These are phyloP conservation scores for Metarhizium robertsii DNA, from an alignment of 2,329 filamentous ascomycete genomes.

Conservation along the genomic window DNA sequence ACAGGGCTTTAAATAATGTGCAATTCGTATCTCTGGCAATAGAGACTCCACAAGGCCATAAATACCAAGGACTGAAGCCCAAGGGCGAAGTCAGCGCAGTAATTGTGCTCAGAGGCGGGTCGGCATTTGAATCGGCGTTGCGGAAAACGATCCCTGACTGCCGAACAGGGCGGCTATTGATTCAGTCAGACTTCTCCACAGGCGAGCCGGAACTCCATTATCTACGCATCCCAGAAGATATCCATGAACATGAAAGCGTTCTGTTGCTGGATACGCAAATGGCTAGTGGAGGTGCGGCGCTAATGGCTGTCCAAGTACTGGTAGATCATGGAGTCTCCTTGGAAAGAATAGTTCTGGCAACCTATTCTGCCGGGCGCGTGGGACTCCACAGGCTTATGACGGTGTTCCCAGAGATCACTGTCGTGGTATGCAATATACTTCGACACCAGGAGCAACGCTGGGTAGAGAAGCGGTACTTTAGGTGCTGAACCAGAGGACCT, in stretches of 20 bases:
- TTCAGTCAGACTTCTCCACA: slow-evolving; percentile 77
- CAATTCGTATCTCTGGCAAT: slow-evolving; percentile 57
- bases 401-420: slow-evolving; percentile 79
- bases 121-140: slow-evolving; percentile 78
- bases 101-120: slow-evolving; percentile 79
- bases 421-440: slow-evolving; percentile 76
- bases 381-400: slow-evolving; percentile 78
- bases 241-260: slow-evolving; percentile 68
- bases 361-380: slow-evolving; percentile 77
- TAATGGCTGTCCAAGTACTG: slow-evolving; percentile 96
- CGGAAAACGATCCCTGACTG: slow-evolving; percentile 90
- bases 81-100: slow-evolving; percentile 76
- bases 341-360: slow-evolving; percentile 82
- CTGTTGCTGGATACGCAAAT: slow-evolving; percentile 89
- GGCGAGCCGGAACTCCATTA: slow-evolving; percentile 93
- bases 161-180: slow-evolving; percentile 77
- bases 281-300: slow-evolving; percentile 72
- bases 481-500: slow-evolving; percentile 47
- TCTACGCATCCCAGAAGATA: slow-evolving; percentile 65
- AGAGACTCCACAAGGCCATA: slow-evolving; percentile 58
- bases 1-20: slow-evolving; percentile 66
- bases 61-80: slow-evolving; percentile 62
- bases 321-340: slow-evolving; percentile 86
- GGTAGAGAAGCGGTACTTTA: slow-evolving; percentile 84
- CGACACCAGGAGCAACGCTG: slow-evolving; percentile 77